Evolutionary conservation across 345 rosid genomes (phyloP), one percentile per base, ranked within the genome.

Genomic region (Gossypium sturtianum): DNA sequence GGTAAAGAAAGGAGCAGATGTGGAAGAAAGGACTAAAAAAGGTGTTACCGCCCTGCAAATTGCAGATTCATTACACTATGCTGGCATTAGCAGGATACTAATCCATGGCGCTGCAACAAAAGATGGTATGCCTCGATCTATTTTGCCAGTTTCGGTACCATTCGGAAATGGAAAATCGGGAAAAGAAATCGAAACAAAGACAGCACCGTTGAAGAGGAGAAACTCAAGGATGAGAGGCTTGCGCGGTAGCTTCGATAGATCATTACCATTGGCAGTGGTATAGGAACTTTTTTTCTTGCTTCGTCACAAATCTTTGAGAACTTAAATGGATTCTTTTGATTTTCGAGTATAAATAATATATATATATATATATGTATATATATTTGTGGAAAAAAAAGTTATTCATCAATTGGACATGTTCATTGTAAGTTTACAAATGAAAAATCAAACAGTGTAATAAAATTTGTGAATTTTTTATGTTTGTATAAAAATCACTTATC

Each of bases 21-120:
- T 82, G 19, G 91, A 84, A 23, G 84, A 84, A 1, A 82, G 88
- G 73, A 90, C 94, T 9, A 79, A 75, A 1, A 90, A 90, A 74
- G 83, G 83, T 15, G 80, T 82, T 3, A 79, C 84, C 7, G 75
- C 88, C 0, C 53, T 80, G 9, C 94, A 87, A 53, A 86, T 89
- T 25, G 87, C 94, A 0, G 90, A 88, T 78, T 85, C 87, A 2
- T 68, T 86, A 41, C 86, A 85, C n/a, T 86, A 85, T 54, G 71
- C 23, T 3, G 94, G 91, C 19, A 88, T 90, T 57, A 81, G 78
- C 5, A 79, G 94, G 76, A 80, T 87, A 13, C 81, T 90, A 1
- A 61, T 83, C 2, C 84, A 76, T 29, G 84, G 89, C 7, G 82
- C 86, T 20, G 89, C 90, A 0, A 58, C 76, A 27, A 85, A 79